These are phyloP conservation scores for Sequoia sempervirens DNA, from an alignment of 75 land plant genomes.

Conservation along the genomic window DNA sequence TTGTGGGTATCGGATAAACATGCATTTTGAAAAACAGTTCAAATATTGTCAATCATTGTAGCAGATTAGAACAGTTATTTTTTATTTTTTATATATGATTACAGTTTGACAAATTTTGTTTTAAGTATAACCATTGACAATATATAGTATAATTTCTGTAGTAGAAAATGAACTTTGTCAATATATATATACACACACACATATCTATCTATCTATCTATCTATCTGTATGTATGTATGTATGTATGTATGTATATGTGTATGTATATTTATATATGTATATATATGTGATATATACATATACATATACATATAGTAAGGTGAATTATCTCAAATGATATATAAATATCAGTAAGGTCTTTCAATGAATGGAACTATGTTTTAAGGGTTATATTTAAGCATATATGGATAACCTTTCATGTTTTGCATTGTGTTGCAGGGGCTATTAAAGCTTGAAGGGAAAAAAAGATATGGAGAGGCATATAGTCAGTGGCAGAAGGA, in stretches of 20 bases:
- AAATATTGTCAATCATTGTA: not conserved
- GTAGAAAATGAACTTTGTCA: not conserved
- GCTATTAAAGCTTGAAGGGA: constrained; percentile 84
- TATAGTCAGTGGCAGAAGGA: constrained; percentile 84
- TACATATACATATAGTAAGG: not conserved
- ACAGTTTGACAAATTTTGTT: not conserved
- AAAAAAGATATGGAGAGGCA: constrained; percentile 69
- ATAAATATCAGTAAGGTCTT: not conserved
- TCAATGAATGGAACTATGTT: not conserved
- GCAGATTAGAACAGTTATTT: not conserved
- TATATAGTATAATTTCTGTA: not conserved
- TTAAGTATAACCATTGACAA: not conserved
- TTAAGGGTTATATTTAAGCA: not conserved
- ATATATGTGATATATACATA: too few relatives aligned
- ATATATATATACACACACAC: too few relatives aligned
- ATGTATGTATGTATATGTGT: too few relatives aligned
- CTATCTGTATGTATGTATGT: too few relatives aligned
- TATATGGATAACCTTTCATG: not conserved
- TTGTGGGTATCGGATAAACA: not conserved
- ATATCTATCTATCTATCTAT: too few relatives aligned
- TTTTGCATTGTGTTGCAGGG: constrained; percentile 45
- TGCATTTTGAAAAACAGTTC: not conserved
- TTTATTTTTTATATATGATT: not conserved
- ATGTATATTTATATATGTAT: too few relatives aligned
- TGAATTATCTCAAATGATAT: not conserved